Evolutionary conservation across 225 moss, liverwort and hornwort genomes (phyloP).

Genomic region (Antitrichia curtipendula): DNA sequence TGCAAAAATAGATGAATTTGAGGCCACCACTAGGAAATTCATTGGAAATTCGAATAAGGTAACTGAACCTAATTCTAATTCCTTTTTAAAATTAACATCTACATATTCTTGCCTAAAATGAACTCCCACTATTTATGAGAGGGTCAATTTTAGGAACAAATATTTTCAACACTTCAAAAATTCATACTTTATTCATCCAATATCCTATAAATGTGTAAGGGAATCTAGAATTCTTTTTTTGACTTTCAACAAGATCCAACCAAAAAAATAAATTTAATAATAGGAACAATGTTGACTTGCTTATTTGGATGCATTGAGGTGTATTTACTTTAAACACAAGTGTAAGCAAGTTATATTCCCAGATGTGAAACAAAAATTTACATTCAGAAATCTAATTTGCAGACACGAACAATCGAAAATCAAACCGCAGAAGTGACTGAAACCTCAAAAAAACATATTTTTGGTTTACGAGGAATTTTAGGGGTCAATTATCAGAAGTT

Average conservation of each 20-base stretch:
- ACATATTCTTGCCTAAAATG: too few species aligned
- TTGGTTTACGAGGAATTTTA: background rate
- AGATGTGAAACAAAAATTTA: background rate
- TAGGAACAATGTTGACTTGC: background rate
- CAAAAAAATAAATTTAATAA: background rate
- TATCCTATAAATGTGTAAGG: background rate
- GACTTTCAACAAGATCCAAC: background rate
- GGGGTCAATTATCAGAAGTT: background rate
- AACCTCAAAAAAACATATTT: too few species aligned
- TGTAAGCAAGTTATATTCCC: background rate
- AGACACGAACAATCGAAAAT: background rate
- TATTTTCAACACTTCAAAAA: background rate
- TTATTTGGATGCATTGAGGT: background rate
- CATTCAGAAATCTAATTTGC: background rate
- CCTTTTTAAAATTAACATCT: background rate
- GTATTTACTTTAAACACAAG: background rate
- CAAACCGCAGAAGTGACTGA: background rate
- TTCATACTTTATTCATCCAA: background rate
- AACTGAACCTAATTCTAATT: background rate
- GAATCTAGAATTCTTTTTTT: background rate
- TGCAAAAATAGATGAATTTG: background rate
- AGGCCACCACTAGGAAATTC: background rate
- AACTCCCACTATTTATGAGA: background rate
- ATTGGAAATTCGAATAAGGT: background rate
- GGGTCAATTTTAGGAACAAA: accelerated